Base-by-base conservation (phyloP, 371 early-diverging fungal genomes). In the Batkoa obscura region DNA sequence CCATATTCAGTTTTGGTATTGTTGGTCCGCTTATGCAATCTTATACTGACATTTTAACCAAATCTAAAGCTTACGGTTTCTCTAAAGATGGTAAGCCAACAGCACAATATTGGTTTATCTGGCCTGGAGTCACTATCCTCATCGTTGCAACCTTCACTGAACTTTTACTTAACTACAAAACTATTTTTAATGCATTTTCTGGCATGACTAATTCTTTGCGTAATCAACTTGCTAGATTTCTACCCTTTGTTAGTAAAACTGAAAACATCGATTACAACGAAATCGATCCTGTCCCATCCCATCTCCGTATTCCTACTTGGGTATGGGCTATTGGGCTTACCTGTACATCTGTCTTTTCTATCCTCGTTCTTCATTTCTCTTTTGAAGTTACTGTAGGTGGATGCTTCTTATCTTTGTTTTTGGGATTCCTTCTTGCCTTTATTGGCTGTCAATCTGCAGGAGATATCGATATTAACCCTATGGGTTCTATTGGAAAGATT, bases 71-170 rank as follows among this genome's bases (percentile, higher is more conserved):
- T 32, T 50, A 13, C 13, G 50, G 50, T 2, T 50, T 50, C 50
- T 8, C 32, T 23, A 50, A 5, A 2, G 50, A 50, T 50, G 50
- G 50, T 33, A 33, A 10, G 12, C 65, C 61, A 43, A 68, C 73
- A 35, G 68, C 70, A 30, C 72, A 74, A 50, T 68, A 65, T 32
- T 75, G 76, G 76, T 76, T 73, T 65, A 60, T 79, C 35, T 79
- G 79, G 83, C 82, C 82, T 23, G 85, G 85, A 63, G 76, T 84
- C 59, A 72, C 77, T 4, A 66, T 83, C 35, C 80, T 84, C 79
- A 72, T 80, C 42, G 62, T 74, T 36, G 62, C 77, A 43, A 67
- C 78, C n/a, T 76, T 83, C 56, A 62, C 79, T 12, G 82, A 83
- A 66, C 65, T 83, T 35, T 63, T 69, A 55, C 61, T 69, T 32